These are phyloP conservation scores for Peronospora belbahrii DNA, from an alignment of 352 stramenopile genomes.

Conservation along the genomic window DNA sequence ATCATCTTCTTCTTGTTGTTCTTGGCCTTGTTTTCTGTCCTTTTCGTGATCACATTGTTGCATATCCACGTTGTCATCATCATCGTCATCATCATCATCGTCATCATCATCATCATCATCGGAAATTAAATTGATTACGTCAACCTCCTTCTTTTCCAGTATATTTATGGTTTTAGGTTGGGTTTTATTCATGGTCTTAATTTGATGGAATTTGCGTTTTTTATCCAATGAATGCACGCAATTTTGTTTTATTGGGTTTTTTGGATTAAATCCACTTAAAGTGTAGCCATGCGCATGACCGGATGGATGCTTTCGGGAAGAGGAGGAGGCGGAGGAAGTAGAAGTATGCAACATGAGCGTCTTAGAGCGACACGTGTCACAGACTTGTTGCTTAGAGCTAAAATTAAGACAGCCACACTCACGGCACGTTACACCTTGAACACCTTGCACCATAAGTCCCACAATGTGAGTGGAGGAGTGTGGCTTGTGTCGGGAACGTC, in stretches of 20 bases:
- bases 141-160: constrained; percentile 4
- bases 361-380: constrained; percentile 25
- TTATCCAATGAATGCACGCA: constrained; percentile 4
- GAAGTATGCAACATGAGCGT: constrained; percentile 3
- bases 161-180: too few species aligned
- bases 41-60: background rate
- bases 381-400: constrained; percentile 21
- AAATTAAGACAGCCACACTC: constrained; percentile 48
- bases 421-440: constrained; percentile 24
- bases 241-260: background rate
- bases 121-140: constrained; percentile 23
- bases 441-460: constrained; percentile 13
- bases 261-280: background rate
- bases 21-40: constrained; percentile 1
- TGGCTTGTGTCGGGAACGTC: background rate
- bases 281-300: background rate
- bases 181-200: background rate
- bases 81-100: constrained; percentile 18
- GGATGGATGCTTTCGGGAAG: background rate
- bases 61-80: constrained; percentile 1
- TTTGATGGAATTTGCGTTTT: constrained; percentile 3
- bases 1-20: background rate
- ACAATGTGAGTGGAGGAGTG: background rate
- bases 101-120: constrained; percentile 18
- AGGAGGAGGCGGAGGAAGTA: too few species aligned